Percentiles rank a stretch among this genome's conserved stretches.
phyloP scores from a whole-genome alignment of 805 yeast genomes.

The Kazachstania martiniae region DNA sequence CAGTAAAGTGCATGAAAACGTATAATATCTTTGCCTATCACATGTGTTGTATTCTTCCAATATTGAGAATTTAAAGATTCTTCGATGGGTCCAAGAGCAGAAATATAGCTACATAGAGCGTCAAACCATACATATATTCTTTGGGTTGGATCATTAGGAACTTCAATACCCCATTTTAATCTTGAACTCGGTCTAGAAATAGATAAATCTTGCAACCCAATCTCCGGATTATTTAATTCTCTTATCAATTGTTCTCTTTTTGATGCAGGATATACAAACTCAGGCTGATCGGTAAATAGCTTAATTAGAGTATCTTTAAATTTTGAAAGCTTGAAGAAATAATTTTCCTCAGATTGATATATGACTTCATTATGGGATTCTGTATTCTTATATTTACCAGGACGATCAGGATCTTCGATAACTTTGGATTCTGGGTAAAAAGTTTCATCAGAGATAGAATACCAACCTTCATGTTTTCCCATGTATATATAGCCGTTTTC shows the following conservation, averaged over 20 bases:
- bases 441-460: slow-evolving; percentile 87
- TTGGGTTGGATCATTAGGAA: slow-evolving; percentile 70
- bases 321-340: slow-evolving; percentile 66
- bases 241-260: slow-evolving; percentile 44
- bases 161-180: slow-evolving; percentile 81
- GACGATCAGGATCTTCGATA: slow-evolving; percentile 23
- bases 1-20: slow-evolving; percentile 87
- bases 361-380: slow-evolving; percentile 73
- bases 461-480: slow-evolving; percentile 90
- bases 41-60: slow-evolving; percentile 46
- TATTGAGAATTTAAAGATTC: slow-evolving; percentile 1
- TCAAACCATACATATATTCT: slow-evolving; percentile 95
- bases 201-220: slow-evolving; percentile 56
- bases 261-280: slow-evolving; percentile 55
- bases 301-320: slow-evolving; percentile 46
- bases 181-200: slow-evolving; percentile 75
- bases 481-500: slow-evolving; percentile 61
- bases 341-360: slow-evolving; percentile 71
- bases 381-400: slow-evolving; percentile 26
- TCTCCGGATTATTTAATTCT: slow-evolving; percentile 45
- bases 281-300: slow-evolving; percentile 35
- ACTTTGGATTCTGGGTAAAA: slow-evolving; percentile 81
- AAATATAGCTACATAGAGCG: slow-evolving; percentile 77
- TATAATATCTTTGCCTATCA: slow-evolving; percentile 85
- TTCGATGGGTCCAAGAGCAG: slow-evolving; percentile 53